Conservation (phyloP, 2,329 filamentous ascomycete genomes). For the Chaetomium strumarium region DNA sequence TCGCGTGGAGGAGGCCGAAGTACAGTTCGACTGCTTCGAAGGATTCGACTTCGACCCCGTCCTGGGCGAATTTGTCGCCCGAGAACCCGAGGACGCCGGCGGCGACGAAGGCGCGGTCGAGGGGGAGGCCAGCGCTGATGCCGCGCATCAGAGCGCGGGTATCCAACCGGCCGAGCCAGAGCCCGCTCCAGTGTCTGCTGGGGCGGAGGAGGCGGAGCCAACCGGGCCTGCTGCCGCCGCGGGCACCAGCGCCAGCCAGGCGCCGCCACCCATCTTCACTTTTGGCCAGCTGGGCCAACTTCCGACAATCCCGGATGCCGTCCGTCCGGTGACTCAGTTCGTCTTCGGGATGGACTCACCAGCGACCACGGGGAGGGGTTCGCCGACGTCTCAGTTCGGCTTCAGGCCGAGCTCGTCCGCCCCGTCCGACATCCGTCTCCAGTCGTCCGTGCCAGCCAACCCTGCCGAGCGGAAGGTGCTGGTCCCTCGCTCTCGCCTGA, state of each 20-base stretch:
- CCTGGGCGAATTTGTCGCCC: too few relatives aligned
- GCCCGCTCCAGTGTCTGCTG: too few relatives aligned
- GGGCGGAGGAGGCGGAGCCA: neutral
- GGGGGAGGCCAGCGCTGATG: neutral
- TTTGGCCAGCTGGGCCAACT: neutral
- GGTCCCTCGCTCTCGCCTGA: neutral
- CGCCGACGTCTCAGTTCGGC: neutral
- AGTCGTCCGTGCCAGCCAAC: neutral
- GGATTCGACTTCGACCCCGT: neutral
- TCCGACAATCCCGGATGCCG: neutral
- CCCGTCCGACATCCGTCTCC: neutral
- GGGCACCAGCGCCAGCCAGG: neutral
- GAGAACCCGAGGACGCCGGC: neutral
- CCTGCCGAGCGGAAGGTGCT: slow-evolving; percentile 5
- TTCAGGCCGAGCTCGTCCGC: neutral
- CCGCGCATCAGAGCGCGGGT: neutral
- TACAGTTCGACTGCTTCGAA: neutral
- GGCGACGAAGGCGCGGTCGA: neutral
- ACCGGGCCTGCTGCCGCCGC: neutral
- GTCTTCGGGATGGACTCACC: neutral
- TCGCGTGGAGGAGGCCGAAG: neutral
- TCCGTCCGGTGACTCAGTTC: neutral
- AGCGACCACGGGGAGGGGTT: neutral
- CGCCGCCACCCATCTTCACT: neutral
- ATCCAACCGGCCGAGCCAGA: neutral